Percentiles rank a stretch among this genome's conserved stretches.
Conservation (phyloP, 176 grass and related monocot species). For the Stipa capillata region DNA sequence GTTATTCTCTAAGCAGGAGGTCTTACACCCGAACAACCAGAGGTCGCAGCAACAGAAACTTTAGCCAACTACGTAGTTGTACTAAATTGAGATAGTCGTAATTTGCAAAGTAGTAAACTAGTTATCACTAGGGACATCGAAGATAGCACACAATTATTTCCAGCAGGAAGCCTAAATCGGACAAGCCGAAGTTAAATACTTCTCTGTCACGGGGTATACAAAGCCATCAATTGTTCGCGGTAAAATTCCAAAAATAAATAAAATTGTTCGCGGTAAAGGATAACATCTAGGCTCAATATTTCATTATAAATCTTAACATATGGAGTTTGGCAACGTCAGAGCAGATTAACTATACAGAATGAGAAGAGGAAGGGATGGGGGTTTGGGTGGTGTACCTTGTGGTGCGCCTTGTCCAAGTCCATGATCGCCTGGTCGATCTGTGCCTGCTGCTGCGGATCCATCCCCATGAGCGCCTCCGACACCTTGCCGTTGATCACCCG, state of each 20-base stretch:
- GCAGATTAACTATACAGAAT: background rate
- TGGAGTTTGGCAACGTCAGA: constrained; percentile 17
- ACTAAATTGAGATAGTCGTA: background rate
- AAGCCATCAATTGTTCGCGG: too few species aligned
- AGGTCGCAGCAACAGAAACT: background rate
- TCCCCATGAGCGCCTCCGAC: constrained; percentile 86
- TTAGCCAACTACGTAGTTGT: background rate
- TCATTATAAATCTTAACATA: background rate
- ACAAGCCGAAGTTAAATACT: constrained; percentile 4
- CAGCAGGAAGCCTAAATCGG: background rate
- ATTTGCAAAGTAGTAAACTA: too few species aligned
- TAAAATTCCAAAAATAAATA: too few species aligned
- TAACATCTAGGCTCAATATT: background rate
- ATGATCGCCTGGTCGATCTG: constrained; percentile 99
- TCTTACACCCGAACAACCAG: background rate
- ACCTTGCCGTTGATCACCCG: constrained; percentile 87
- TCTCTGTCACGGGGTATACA: background rate
- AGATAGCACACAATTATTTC: background rate
- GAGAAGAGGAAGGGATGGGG: background rate
- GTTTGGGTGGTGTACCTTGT: constrained; percentile 47
- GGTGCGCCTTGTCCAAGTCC: constrained; percentile 87
- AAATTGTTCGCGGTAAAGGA: background rate
- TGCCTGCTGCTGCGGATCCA: constrained; percentile 87
- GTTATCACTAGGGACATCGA: background rate
- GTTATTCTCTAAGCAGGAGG: background rate